Evolutionary conservation across 2,329 filamentous ascomycete genomes (phyloP).

Genomic region (Alternaria consortialis): DNA sequence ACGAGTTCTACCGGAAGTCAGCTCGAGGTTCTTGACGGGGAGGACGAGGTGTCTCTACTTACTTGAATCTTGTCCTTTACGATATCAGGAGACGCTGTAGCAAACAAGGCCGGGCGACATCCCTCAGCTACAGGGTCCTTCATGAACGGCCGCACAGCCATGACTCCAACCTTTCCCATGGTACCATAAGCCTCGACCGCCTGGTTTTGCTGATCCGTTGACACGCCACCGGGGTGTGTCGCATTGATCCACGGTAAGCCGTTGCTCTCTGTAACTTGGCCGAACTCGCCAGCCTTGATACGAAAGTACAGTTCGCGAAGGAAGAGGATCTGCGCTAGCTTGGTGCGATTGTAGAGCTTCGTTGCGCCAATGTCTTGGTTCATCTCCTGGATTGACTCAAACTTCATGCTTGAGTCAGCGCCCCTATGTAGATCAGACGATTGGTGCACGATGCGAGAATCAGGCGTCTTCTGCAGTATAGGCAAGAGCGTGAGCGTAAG

Average conservation of each 20-base stretch:
- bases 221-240: constrained; percentile 60
- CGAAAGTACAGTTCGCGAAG: constrained; percentile 54
- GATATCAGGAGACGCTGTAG: constrained; percentile 57
- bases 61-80: constrained; percentile 53
- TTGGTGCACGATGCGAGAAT: constrained; percentile 60
- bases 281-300: constrained; percentile 42
- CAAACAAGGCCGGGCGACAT: constrained; percentile 60
- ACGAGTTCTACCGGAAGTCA: constrained; percentile 49
- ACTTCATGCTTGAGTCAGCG: constrained; percentile 51
- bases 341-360: constrained; percentile 60
- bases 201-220: constrained; percentile 60
- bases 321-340: constrained; percentile 61
- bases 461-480: constrained; percentile 54
- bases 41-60: neutral
- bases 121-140: constrained; percentile 60
- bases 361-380: constrained; percentile 60
- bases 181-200: constrained; percentile 61
- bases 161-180: constrained; percentile 57
- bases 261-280: constrained; percentile 41
- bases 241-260: constrained; percentile 60
- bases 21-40: neutral
- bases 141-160: constrained; percentile 57
- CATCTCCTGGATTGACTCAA: constrained; percentile 58
- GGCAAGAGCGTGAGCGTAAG: constrained; percentile 59
- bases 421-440: constrained; percentile 60